Percentiles rank a stretch among this genome's conserved stretches.
These are phyloP conservation scores for Dothiorella sarmentorum DNA, from an alignment of 2,329 filamentous ascomycete genomes.

Conservation along the genomic window DNA sequence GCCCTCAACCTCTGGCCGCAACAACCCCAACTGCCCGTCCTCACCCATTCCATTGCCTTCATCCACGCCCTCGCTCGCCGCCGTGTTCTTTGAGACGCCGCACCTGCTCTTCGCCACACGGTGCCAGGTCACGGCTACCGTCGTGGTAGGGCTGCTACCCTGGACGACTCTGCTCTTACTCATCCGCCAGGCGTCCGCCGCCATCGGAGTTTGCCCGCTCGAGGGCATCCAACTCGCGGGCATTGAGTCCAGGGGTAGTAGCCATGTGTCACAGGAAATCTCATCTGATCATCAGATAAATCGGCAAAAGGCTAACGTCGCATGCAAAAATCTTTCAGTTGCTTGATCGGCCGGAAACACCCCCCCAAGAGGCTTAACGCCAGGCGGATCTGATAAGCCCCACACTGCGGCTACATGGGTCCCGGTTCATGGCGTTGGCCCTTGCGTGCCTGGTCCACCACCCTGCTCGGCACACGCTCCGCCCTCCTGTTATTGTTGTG, in stretches of 20 bases:
- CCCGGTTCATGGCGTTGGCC: background rate
- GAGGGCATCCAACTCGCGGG: background rate
- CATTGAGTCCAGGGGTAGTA: background rate
- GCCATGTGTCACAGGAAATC: constrained; percentile 12
- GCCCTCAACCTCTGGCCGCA: background rate
- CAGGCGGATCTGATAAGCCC: constrained; percentile 19
- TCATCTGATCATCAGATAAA: constrained; percentile 20
- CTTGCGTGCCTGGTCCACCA: constrained; percentile 2
- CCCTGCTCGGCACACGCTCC: background rate
- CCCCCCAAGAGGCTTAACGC: constrained; percentile 6
- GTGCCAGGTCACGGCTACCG: background rate
- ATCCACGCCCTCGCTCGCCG: background rate
- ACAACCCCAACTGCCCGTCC: background rate
- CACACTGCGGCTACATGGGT: constrained; percentile 7
- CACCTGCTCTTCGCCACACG: background rate
- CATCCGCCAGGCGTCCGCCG: background rate
- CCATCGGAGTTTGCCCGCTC: constrained; percentile 1
- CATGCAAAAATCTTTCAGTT: constrained; percentile 3
- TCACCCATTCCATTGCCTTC: background rate
- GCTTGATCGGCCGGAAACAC: background rate
- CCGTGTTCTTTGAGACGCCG: background rate
- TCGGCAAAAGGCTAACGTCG: background rate
- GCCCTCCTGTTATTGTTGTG: no score
- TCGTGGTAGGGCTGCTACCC: background rate
- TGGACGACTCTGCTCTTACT: background rate